Evolutionary conservation across 371 early-diverging fungal genomes (phyloP), one percentile per base, ranked within the genome.

Genomic region (Mucor racemosus): DNA sequence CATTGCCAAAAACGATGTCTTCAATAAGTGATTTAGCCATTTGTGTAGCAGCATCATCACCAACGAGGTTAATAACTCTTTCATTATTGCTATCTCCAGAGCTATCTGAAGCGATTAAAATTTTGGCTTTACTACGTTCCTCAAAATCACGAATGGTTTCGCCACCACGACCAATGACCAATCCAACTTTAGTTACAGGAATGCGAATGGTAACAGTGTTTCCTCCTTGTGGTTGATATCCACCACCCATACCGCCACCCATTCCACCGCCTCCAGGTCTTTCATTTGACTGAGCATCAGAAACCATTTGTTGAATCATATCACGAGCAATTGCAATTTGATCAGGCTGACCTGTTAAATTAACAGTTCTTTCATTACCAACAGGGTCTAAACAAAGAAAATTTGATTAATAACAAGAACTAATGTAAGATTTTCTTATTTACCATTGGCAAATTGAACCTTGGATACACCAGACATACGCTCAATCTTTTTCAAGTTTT

Each of bases 141-240:
- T 95, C 93, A 44, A 97, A 84, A 58, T 88, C 88, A 21, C 92
- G 87, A 75, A 97, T 95, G 4, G 93, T 97, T 78, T 95, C 96
- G 21, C 96, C 96, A 44, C 94, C 90, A 57, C 90, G 81, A 11
- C 97, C 97, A 76, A 97, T 97, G 17, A 97, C 90, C 38, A 94
- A 78, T 1, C 97, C 97, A 11, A 97, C 96, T 72, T 88, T 90
- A 53, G 76, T 66, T 21, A 82, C 80, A 26, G 94, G 93, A 36
- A 91, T 85, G 48, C 79, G 78, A 35, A 92, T 82, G 9, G 69
- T 75, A 8, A 78, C 74, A 34, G 78, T 76, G 33, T 76, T 61
- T 26, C 76, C 73, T 50, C 72, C 7, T 3, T 26, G 71, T 65
- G 13, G 62, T 71, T 48, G 54, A 64, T 38, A 46, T 31, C 50